phyloP scores from a whole-genome alignment of 257 asterid species.

The Capsicum chinense region DNA sequence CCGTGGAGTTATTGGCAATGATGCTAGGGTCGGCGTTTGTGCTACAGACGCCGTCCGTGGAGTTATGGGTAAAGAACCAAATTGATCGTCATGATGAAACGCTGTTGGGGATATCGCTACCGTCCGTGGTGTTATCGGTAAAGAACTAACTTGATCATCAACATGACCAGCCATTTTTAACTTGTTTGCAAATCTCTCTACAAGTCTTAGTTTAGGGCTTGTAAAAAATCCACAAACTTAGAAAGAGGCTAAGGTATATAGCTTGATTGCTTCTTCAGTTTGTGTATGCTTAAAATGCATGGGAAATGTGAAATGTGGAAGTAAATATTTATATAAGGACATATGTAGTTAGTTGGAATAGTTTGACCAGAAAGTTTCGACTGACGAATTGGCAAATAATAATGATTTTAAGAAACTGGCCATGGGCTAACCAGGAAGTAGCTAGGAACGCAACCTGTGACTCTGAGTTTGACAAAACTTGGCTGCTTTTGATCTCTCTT shows the following conservation, averaged over 20 bases:
- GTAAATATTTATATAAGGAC: not conserved
- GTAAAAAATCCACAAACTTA: not conserved
- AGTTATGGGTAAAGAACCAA: conserved; percentile 12
- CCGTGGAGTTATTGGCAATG: conserved; percentile 61
- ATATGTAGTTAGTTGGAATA: not conserved
- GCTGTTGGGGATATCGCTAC: not conserved
- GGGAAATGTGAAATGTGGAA: conserved; percentile 13
- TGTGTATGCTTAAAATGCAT: not conserved
- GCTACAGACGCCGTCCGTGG: conserved; percentile 26
- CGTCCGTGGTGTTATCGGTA: conserved; percentile 33
- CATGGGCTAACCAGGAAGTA: conserved; percentile 1
- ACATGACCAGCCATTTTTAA: conserved; percentile 19
- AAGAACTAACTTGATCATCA: conserved; percentile 27
- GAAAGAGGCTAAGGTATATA: not conserved
- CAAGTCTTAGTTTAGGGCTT: not conserved
- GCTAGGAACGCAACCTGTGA: conserved; percentile 8
- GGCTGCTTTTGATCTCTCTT: conserved; percentile 25
- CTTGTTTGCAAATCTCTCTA: conserved; percentile 22
- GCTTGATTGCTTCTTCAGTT: not conserved
- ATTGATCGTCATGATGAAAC: conserved; percentile 16
- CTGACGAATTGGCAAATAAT: not conserved
- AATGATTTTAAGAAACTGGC: not conserved
- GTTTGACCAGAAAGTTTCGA: not conserved
- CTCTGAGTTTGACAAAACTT: conserved; percentile 26
- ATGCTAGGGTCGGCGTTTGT: conserved; percentile 25